Evolutionary conservation across 106 monocot genomes (phyloP).

Genomic region (Phalaenopsis equestris): DNA sequence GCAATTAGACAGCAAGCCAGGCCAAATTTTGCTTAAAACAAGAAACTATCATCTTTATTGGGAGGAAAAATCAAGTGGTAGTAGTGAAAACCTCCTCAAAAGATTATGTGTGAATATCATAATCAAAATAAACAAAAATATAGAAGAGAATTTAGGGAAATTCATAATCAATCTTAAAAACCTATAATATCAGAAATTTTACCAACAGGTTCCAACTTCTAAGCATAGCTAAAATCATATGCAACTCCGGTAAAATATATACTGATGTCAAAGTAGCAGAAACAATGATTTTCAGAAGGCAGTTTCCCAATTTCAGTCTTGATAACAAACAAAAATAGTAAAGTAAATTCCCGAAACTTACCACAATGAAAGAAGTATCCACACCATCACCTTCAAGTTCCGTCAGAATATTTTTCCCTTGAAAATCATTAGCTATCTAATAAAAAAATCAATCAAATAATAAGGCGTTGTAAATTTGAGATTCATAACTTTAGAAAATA

Average conservation of each 20-base stretch:
- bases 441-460: background rate
- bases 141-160: background rate
- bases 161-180: background rate
- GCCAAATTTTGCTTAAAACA: background rate
- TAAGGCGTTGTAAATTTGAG: background rate
- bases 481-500: background rate
- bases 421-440: slow-evolving; percentile 82
- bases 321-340: background rate
- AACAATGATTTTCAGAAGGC: background rate
- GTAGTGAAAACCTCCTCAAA: background rate
- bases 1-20: background rate
- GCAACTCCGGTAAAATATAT: background rate
- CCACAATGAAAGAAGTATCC: slow-evolving; percentile 84
- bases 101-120: background rate
- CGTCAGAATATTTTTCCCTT: slow-evolving; percentile 52
- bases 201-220: background rate
- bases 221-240: background rate
- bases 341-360: slow-evolving; percentile 14
- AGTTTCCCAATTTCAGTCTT: background rate
- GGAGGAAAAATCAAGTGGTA: background rate
- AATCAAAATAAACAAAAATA: background rate
- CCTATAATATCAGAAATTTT: background rate
- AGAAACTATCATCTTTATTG: background rate
- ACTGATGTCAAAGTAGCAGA: background rate
- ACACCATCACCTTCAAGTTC: slow-evolving; percentile 82